Evolutionary conservation across 2,329 filamentous ascomycete genomes (phyloP).

Genomic region (Dactylonectria estremocensis): DNA sequence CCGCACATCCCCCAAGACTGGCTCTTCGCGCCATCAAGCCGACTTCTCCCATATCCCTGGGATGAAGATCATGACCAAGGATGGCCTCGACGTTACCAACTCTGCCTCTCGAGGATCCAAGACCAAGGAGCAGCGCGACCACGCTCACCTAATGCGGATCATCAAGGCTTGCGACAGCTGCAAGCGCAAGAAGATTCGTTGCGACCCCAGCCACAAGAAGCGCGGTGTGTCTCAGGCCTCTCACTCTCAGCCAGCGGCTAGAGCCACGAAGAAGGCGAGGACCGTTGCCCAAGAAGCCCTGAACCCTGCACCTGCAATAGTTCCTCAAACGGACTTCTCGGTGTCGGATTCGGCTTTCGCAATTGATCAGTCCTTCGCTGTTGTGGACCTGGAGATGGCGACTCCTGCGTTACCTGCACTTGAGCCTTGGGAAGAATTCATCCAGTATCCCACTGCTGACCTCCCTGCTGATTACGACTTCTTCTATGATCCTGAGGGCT

Average conservation of each 20-base stretch:
- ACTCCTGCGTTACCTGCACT: conserved; percentile 30
- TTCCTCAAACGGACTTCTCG: conserved; percentile 19
- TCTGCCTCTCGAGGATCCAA: conserved; percentile 74
- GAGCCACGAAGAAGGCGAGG: conserved; percentile 61
- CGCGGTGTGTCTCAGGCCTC: conserved; percentile 54
- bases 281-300: conserved; percentile 36
- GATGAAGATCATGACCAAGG: conserved; percentile 78
- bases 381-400: conserved; percentile 42
- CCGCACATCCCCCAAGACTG: conserved; percentile 47
- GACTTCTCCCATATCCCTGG: conserved; percentile 71
- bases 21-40: conserved; percentile 49
- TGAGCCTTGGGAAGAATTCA: conserved; percentile 63
- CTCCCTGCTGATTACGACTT: conserved; percentile 62
- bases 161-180: conserved; percentile 78
- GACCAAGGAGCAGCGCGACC: conserved; percentile 78
- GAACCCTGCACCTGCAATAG: conserved; percentile 22
- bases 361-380: conserved; percentile 40
- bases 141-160: conserved; percentile 77
- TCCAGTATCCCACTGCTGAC: conserved; percentile 59
- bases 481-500: conserved; percentile 60
- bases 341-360: conserved; percentile 26
- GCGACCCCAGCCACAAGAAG: conserved; percentile 73
- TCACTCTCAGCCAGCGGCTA: conserved; percentile 51
- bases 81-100: conserved; percentile 75
- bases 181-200: conserved; percentile 74